Evolutionary conservation across 176 grass and related monocot species (phyloP), one percentile per base, ranked within the genome.

Genomic region (Ensete glaucum): DNA sequence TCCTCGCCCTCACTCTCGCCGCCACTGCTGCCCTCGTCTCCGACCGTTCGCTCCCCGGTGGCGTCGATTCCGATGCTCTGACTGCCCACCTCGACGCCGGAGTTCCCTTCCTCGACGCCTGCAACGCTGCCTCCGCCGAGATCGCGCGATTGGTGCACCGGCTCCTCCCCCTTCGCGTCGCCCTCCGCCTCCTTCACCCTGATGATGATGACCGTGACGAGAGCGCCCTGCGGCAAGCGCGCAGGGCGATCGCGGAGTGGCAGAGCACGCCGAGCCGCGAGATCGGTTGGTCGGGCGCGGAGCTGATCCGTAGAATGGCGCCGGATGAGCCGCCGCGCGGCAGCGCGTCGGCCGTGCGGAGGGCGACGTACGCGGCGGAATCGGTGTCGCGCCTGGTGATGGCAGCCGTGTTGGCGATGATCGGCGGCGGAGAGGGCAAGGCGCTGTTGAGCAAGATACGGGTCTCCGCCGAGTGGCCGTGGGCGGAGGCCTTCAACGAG

Each of bases 71-170:
- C 14, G 75, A 20, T 14, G 71, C 65, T 49, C 56, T 73, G 20
- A 67, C 53, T 49, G 50, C 21, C 8, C 29, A 86, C 62, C 68
- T 86, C 22, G 80, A 86, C 56, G 55, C 75, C 55, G 69, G 79
- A 19, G 25, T 86, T 48, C 9, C 74, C 54, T 58, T 86, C 56
- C 84, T 86, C 80, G 74, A 86, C 74, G 65, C 75, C 23, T 82
- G 79, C 52, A 86, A 86, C 80, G 63, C 73, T 29, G 26, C 73
- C 50, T 67, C 62, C 10, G 84, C 79, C 9, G 74, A 22, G 26
- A 78, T 86, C 75, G 79, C 81, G 50, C 59, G 21, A 0, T n/a
- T 82, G 17, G 70, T n/a, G 66, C 53, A 53, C 52, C 20, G 67
- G 1, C 34, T 49, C 27, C 56, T 86, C 52, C 64, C 25, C 19